Conservation (phyloP, 2,329 filamentous ascomycete genomes). For the Ceratocystis colombiana region DNA sequence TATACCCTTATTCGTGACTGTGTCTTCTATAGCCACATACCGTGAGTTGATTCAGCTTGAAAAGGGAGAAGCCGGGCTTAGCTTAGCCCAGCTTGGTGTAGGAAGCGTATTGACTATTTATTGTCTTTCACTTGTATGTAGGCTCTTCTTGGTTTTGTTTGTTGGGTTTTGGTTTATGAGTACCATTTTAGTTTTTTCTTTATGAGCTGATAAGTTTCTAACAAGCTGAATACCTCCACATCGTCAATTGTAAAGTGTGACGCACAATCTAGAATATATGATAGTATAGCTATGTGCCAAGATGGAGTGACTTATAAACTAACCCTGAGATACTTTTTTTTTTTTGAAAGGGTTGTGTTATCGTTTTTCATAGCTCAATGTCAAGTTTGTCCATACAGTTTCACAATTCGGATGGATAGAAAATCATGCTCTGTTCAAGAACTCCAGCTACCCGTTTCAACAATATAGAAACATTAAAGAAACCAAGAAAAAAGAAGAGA, state of each 20-base stretch:
- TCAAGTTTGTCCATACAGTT: not conserved
- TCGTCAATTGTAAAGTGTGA: not conserved
- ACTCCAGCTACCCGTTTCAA: slow-evolving; percentile 15
- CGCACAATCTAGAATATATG: not conserved
- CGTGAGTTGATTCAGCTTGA: not conserved
- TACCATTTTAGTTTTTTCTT: slow-evolving; percentile 3
- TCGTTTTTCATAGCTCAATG: not conserved
- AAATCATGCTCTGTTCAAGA: slow-evolving; percentile 15
- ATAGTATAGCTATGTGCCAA: no score
- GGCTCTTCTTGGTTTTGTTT: slow-evolving; percentile 14
- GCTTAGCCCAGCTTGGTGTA: not conserved
- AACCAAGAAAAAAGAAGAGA: slow-evolving; percentile 1
- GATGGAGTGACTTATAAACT: no score
- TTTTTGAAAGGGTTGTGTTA: no score
- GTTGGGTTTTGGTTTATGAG: slow-evolving; percentile 15
- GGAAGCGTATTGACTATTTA: not conserved
- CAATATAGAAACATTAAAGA: not conserved
- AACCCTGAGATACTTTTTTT: no score
- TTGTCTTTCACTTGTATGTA: slow-evolving; percentile 1
- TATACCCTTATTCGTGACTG: slow-evolving; percentile 10
- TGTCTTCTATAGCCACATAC: slow-evolving; percentile 1
- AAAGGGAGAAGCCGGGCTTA: no score
- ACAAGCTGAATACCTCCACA: no score
- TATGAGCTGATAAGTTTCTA: not conserved
- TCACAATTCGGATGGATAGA: not conserved